These are phyloP conservation scores for Ascomycota sp. DNA, from an alignment of 2,329 filamentous ascomycete species.

Conservation along the genomic window DNA sequence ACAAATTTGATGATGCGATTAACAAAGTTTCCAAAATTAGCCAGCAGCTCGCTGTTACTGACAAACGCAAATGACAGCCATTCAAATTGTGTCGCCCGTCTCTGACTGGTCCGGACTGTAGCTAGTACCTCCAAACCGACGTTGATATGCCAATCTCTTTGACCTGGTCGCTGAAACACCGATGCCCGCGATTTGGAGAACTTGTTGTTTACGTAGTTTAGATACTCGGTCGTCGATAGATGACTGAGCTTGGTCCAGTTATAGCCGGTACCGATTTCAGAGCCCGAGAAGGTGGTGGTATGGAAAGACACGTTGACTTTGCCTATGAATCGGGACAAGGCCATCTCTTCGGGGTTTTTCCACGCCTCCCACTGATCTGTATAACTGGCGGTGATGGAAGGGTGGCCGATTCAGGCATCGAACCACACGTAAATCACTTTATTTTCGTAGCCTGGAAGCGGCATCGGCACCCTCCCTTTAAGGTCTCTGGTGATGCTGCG, in stretches of 20 bases:
- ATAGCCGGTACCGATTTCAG: conserved; percentile 64
- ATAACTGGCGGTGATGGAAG: conserved; percentile 85
- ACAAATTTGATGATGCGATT: conserved; percentile 58
- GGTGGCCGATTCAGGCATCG: conserved; percentile 81
- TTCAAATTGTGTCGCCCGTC: conserved; percentile 72
- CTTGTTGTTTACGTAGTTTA: conserved; percentile 77
- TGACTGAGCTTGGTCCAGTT: conserved; percentile 82
- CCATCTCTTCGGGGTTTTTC: conserved; percentile 72
- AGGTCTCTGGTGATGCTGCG: conserved; percentile 84
- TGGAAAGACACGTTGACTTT: conserved; percentile 50
- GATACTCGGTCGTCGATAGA: conserved; percentile 68
- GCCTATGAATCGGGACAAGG: conserved; percentile 88
- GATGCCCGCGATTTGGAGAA: conserved; percentile 83
- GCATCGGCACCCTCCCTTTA: conserved; percentile 59
- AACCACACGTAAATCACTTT: conserved; percentile 89
- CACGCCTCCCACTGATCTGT: conserved; percentile 79
- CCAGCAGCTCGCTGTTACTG: conserved; percentile 85
- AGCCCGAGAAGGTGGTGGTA: conserved; percentile 77
- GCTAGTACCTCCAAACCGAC: conserved; percentile 87
- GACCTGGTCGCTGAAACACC: conserved; percentile 87
- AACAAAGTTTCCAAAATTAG: conserved; percentile 56
- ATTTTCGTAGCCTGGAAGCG: conserved; percentile 26
- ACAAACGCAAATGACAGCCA: conserved; percentile 65
- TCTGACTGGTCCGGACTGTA: conserved; percentile 76
- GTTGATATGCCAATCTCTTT: conserved; percentile 67